Base-by-base conservation (phyloP, 2,329 filamentous ascomycete species). In the Thelonectria rubi region DNA sequence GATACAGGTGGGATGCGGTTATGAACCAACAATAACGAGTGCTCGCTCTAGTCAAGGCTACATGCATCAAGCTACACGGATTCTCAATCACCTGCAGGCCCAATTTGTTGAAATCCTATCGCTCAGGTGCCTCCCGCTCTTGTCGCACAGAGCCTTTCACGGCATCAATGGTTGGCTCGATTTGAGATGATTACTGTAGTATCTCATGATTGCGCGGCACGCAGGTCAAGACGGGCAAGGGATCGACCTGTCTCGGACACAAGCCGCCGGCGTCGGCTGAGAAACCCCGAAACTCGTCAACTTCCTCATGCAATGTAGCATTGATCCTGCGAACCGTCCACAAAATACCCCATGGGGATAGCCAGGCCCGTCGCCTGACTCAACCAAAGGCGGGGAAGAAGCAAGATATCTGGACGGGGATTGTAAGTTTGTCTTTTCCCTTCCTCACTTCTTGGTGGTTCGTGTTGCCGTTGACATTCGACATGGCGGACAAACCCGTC, bases 321-420 rank as follows among this genome's bases (percentile, higher is more conserved):
- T 45, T 34, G 18, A 26, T 45, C 39, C 51, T 17, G 7, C n/a
- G 40, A 20, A 43, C 17, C 52, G 26, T 55, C 52, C 52, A 55
- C 52, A 55, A 55, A 55, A 55, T 55, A 47, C 52, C 52, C 52
- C 52, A 55, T 55, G 52, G 52, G 52, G 52, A 39, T 37, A 47
- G 24, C 52, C 18, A 34, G 42, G 52, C 26, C 34, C n/a, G 6
- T 18, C 42, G 18, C 51, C 39, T 54, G 20, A 43, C 14, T 46
- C 32, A 24, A 32, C 17, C 30, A 47, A 45, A 55, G 43, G 52
- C 40, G 52, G 52, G 52, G 40, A 39, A 37, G 18, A 17, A 26
- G 15, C 42, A 37, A 20, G 51, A 20, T 17, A 18, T 12, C 18
- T 49, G 26, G 21, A 21, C 6, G n/a, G 9, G 11, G 18, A 43